Conservation (phyloP, 2,329 filamentous ascomycete species). For the Seiridium unicorne region DNA sequence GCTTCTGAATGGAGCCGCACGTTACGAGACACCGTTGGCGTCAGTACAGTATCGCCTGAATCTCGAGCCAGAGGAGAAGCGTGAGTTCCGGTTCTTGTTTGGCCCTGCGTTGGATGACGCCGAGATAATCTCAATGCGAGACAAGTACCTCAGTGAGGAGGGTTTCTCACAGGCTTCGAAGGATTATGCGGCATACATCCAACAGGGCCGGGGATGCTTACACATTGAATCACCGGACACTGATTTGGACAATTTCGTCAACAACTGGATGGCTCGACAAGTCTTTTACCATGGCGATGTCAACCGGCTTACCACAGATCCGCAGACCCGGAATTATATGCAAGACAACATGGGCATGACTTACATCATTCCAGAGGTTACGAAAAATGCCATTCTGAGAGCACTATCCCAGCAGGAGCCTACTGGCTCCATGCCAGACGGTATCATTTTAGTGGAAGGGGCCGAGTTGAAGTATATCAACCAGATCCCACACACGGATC, state of each 20-base stretch:
- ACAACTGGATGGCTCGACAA: slow-evolving; percentile 58
- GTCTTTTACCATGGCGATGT: slow-evolving; percentile 59
- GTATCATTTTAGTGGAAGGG: slow-evolving; percentile 50
- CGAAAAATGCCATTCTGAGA: slow-evolving; percentile 46
- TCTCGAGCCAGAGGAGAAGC: slow-evolving; percentile 36
- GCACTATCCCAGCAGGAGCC: slow-evolving; percentile 52
- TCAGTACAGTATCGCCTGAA: slow-evolving; percentile 49
- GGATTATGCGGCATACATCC: slow-evolving; percentile 51
- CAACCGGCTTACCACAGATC: slow-evolving; percentile 57
- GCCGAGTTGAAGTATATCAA: slow-evolving; percentile 61
- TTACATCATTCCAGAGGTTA: slow-evolving; percentile 49
- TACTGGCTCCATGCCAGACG: slow-evolving; percentile 57
- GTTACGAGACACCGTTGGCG: slow-evolving; percentile 54
- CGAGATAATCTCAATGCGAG: slow-evolving; percentile 44
- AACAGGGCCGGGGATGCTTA: slow-evolving; percentile 48
- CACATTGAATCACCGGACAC: slow-evolving; percentile 53
- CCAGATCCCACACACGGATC: slow-evolving; percentile 59
- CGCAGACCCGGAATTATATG: slow-evolving; percentile 58
- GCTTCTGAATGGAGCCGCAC: slow-evolving; percentile 45
- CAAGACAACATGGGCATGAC: slow-evolving; percentile 63
- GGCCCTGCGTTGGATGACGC: slow-evolving; percentile 52
- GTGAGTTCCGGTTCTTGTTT: slow-evolving; percentile 53
- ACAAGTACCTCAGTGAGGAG: slow-evolving; percentile 46
- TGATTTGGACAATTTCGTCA: slow-evolving; percentile 55
- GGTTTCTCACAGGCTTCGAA: slow-evolving; percentile 43